Evolutionary conservation across 2,329 filamentous ascomycete genomes (phyloP), one percentile per base, ranked within the genome.

Genomic region (Lecanosticta acicola): DNA sequence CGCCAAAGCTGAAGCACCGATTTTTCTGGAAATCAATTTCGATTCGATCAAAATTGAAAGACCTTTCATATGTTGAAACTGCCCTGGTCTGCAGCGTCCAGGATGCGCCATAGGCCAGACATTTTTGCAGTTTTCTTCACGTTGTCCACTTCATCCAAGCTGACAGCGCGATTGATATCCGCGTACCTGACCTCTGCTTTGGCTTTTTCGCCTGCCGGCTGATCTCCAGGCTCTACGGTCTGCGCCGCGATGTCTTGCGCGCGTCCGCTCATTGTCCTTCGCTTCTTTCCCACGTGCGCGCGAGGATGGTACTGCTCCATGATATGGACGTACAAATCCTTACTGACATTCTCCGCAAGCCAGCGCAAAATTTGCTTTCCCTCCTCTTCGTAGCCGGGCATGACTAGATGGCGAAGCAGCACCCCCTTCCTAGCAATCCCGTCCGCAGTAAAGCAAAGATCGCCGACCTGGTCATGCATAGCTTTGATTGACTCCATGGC

Each of bases 301-400:
- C 85, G 79, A 0, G 87, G 87, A 51, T 81, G 81, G 60, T 93
- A 93, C 67, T 94, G 87, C 66, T 94, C 87, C 87, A 93, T 93
- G 54, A 94, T 83, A 62, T 94, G 84, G 49, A 93, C 78, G 66
- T 90, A 91, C 35, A 85, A 74, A 64, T 93, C 86, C 45, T 71
- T 75, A 3, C 84, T 87, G 2, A 94, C 75, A 42, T 88, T 78
- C 20, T 77, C 71, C 0, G 85, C 87, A 13, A 94, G 71, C 74
- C 86, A 94, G 50, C 70, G 74, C 73, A 94, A 84, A 49, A 94
- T 93, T 51, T 80, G 71, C 41, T 74, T 73, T 0, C 84, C 84
- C 66, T 93, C 87, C 14, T 78, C 78, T 60, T 86, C 84, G 58
- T 82, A 80, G 0, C 85, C 85, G 0, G 87, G 87, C 87, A 94